Evolutionary conservation across 352 stramenopile genomes (phyloP), one percentile per base, ranked within the genome.

Genomic region (Aphanomyces astaci): DNA sequence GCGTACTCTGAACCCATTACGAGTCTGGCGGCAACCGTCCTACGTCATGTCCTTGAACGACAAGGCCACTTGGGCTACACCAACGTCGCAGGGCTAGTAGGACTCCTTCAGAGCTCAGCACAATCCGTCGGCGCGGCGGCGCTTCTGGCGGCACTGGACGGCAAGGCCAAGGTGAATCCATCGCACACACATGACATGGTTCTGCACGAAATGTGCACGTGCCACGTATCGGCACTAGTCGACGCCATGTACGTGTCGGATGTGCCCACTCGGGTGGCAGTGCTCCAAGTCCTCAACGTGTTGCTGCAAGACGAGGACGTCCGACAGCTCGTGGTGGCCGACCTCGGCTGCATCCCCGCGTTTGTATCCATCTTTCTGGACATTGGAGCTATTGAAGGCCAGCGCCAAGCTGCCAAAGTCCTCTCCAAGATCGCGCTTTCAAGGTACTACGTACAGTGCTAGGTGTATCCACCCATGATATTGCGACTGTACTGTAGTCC

Each of bases 301-400:
- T n/a, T 65, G 24, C 32, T 65, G 3, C 32, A 51, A 32, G 56
- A 65, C 51, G 56, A 53, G 4, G 56, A 65, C 22, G 56, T 30
- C 3, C 56, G 56, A 31, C 59, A 72, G n/a, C 82, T 83, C 54
- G 70, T 81, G 9, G 72, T 88, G 9, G 66, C 89, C 56, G 81
- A 90, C 65, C 53, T 90, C 39, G 80, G 81, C 7, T 92, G 84
- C 45, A 82, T 65, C 17, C 27, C 56, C 10, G 32, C 36, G 19
- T 65, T 65, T 53, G 56, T 65, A 19, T 65, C 56, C 33, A 32
- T 65, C 3, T 39, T 65, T 2, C 17, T 65, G 1, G 32, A 65
- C 31, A n/a, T 13, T 9, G 11, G 28, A 2, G 10, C 13, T 11
- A 19, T 65, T 5, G 56, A 52, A 17, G 56, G 56, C 22, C 56